Base-by-base conservation (phyloP, 2,329 filamentous ascomycete genomes). In the Arthroderma uncinatum region DNA sequence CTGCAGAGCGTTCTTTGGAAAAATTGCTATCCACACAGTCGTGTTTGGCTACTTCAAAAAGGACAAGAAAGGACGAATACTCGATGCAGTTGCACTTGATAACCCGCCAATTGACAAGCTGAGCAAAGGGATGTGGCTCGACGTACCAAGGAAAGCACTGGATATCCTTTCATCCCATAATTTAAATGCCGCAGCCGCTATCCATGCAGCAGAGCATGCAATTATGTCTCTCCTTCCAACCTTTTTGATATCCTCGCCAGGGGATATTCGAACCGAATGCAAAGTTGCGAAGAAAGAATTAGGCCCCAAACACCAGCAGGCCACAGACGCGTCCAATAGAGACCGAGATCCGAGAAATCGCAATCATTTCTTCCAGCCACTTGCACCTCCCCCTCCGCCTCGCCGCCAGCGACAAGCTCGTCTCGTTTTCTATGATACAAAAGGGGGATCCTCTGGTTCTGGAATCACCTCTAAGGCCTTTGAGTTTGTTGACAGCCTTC, bases 1-100 rank as follows among this genome's bases (percentile, higher is more conserved):
- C 2, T 86, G 80, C 0, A 80, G 83, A 60, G 92, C 91, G 0
- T 97, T 89, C 72, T 91, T 89, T 67, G 93, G 93, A 36, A 76
- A 82, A 0, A 92, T 98, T 68, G 85, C 86, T 64, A 91, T 97
- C 65, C 82, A 86, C 62, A 86, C 92, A 63, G 85, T 88, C 30
- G 90, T 98, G 1, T 97, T 94, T 69, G 93, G 93, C 1, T 98
- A 93, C 75, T 97, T 96, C 79, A 97, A 97, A 69, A 76, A 96
- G n/a, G 91, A 97, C 71, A 86, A 85, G 67, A 85, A 83, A 63
- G 82, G 86, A 1, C 83, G 89, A 1, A 88, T 97, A 58, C 80
- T 97, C 12, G 93, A 98, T 68, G 92, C 92, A 1, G 86, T 97
- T 0, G 82, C 92, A 59, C 90, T 97, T 21, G 89, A 96, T 69